These are phyloP conservation scores for Imleria badia DNA, from an alignment of 768 basidiomycete genomes.

Conservation along the genomic window DNA sequence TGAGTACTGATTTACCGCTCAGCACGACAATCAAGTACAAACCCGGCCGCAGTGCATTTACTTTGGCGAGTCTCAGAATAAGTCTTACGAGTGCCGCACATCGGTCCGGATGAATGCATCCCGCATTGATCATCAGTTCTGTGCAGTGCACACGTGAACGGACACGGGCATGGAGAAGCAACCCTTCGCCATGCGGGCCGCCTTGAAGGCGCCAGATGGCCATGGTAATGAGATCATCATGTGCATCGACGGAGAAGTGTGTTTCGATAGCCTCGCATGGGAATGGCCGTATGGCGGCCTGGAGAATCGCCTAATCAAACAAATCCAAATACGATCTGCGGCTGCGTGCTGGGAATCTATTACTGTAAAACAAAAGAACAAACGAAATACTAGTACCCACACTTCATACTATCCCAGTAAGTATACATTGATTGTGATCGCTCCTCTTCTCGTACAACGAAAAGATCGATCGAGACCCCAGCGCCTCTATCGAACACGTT, in stretches of 20 bases:
- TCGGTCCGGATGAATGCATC: not conserved
- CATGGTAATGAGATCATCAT: not conserved
- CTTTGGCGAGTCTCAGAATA: not conserved
- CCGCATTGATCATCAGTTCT: not conserved
- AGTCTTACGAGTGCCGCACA: too few relatives aligned
- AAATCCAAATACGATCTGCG: too few relatives aligned
- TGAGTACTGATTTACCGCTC: not conserved
- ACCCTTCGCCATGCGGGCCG: not conserved
- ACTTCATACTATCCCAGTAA: too few relatives aligned
- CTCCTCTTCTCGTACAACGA: too few relatives aligned
- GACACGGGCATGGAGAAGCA: not conserved
- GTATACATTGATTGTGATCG: too few relatives aligned
- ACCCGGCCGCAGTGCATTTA: not conserved
- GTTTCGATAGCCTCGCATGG: too few relatives aligned
- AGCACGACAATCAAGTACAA: not conserved
- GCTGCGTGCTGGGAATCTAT: too few relatives aligned
- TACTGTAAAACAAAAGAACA: too few relatives aligned
- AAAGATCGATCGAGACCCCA: too few relatives aligned
- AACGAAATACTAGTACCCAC: too few relatives aligned
- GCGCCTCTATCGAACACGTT: too few relatives aligned
- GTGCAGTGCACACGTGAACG: not conserved
- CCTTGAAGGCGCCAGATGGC: not conserved
- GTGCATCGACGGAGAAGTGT: not conserved
- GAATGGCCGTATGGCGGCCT: not conserved
- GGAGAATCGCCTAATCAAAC: too few relatives aligned